Evolutionary conservation across 371 early-diverging fungal genomes (phyloP), one percentile per base, ranked within the genome.

Genomic region (Syncephalastrum sp.): DNA sequence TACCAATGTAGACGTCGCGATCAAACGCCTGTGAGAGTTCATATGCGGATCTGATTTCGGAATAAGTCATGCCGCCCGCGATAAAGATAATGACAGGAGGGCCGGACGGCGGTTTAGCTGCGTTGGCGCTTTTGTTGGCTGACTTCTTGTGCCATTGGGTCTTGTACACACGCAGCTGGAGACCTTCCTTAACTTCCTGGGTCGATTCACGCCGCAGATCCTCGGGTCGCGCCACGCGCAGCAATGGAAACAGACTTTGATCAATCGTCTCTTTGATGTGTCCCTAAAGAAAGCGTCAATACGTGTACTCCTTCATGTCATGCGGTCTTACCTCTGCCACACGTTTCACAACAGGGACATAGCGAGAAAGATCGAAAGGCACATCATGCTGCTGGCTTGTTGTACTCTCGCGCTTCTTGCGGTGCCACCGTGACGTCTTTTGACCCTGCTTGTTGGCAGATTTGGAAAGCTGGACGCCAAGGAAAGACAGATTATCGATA

Each of bases 61-160:
- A 90, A 46, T 90, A 90, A 5, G 98, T 94, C 50, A 94, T 72
- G 14, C 98, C 99, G 23, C 99, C 98, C 13, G 93, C 87, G 46
- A 95, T 79, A 64, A 96, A 99, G 7, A 97, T 75, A 42, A 75
- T 76, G n/a, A 79, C 54, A 50, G 80, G 77, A 27, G 80, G 80
- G 1, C 80, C 80, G 1, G 74, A 74, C 50, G 80, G 70, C 23
- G 77, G 80, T 62, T 76, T 79, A 8, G 73, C 65, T 7, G 60
- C 67, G 41, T 57, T 60, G 60, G 59, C 69, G 44, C 56, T 64
- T 27, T 52, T 66, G 15, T 68, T 67, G 10, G 61, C 65, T 0
- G 76, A 71, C 56, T 80, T 82, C 50, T 82, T 82, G 49, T 81
- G 82, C 84, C 84, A 84, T 54, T 76, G 70, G 42, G 83, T 74